Percentiles rank a stretch among this genome's conserved stretches.
Conservation (phyloP, 768 basidiomycete species). For the Trametes gibbosa region DNA sequence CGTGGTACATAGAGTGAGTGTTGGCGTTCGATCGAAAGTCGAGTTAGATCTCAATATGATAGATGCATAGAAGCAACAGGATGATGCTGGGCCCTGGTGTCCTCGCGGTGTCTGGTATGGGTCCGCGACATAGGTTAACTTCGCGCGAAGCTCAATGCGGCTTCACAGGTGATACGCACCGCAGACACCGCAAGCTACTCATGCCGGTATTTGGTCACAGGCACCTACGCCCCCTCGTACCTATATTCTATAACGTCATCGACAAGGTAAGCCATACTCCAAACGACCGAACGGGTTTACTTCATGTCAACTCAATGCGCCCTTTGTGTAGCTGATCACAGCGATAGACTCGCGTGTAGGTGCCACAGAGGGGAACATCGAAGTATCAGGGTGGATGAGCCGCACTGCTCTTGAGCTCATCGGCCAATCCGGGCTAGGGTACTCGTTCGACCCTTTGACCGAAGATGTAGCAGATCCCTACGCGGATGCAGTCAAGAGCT, state of each 20-base stretch:
- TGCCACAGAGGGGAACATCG: not conserved
- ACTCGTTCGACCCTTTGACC: not conserved
- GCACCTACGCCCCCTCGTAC: slow-evolving; percentile 14
- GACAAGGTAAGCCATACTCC: slow-evolving; percentile 1
- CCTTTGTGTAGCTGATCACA: not conserved
- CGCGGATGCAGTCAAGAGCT: slow-evolving; percentile 24
- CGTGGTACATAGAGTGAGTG: slow-evolving; percentile 7
- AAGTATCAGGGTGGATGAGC: not conserved
- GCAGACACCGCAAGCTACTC: slow-evolving; percentile 24
- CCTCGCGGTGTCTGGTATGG: slow-evolving; percentile 8
- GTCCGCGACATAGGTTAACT: not conserved
- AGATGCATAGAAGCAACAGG: not conserved
- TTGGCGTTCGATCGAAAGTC: too few relatives aligned
- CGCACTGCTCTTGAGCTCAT: not conserved
- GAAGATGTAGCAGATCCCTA: slow-evolving; percentile 16
- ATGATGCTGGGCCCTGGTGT: slow-evolving; percentile 13
- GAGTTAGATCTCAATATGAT: too few relatives aligned
- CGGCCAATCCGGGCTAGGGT: not conserved
- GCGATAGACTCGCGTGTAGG: not conserved
- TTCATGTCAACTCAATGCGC: not conserved
- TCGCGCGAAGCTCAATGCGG: not conserved
- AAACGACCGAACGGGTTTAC: not conserved
- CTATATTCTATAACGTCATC: slow-evolving; percentile 17
- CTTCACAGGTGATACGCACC: slow-evolving; percentile 20
- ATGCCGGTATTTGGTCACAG: slow-evolving; percentile 16